Base-by-base conservation (phyloP, 805 yeast species). In the Clavispora vitiphila region DNA sequence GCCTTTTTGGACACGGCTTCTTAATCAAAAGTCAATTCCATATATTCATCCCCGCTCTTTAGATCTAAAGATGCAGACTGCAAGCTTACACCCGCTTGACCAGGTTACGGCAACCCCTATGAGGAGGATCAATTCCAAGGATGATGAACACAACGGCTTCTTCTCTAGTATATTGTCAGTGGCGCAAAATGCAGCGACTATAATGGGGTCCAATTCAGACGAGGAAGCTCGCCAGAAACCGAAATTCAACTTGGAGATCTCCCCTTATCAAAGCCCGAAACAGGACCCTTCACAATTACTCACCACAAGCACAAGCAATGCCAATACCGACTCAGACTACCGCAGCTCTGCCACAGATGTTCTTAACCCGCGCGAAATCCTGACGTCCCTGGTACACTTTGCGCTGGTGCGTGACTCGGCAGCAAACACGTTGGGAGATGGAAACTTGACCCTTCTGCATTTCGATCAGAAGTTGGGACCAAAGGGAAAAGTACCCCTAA, bases 391-490 rank as follows among this genome's bases (percentile, higher is more conserved):
- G 21, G 72, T 77, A 16, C 71, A 65, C 23, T 78, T 78, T 49
- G 71, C 62, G 41, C 71, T 79, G 0, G 58, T 77, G 4, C 62
- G 75, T 36, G 69, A 69, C 31, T 63, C 77, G 3, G 71, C 77
- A 0, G 45, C 76, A 19, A 69, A 64, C 41, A 67, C 80, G 0
- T 42, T 78, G 37, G 82, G 82, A 2, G 58, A 65, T 34, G 82
- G 82, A 2, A 63, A 67, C 20, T 60, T 78, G 32, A 51, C 69
- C 0, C 53, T 74, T 10, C 68, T 61, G 37, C 47, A 50, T 14
- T 59, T 60, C 32, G 62, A 48, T 19, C 18, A 32, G 12, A 41
- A 35, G n/a, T 12, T 35, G 25, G 30, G 2, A 14, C 16, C 30
- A 14, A 26, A 11, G 6, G n/a, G 16, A 6, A 29, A 15, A 15